These are phyloP conservation scores for Rauvolfia tetraphylla DNA, from an alignment of 257 asterid genomes.

Conservation along the genomic window DNA sequence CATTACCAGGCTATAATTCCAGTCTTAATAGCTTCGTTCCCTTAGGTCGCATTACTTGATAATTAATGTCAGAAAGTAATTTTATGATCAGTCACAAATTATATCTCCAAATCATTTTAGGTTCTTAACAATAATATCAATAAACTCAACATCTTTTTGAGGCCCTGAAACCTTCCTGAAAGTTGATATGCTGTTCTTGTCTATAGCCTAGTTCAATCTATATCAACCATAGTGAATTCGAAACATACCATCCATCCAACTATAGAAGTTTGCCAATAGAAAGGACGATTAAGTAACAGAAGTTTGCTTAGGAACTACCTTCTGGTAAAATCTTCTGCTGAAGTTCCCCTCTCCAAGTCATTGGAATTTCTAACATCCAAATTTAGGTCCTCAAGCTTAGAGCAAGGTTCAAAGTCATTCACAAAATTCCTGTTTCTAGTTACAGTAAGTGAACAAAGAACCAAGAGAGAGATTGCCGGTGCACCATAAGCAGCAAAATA, in stretches of 20 bases:
- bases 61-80: not conserved
- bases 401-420: conserved; percentile 72
- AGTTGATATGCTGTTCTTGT: not conserved
- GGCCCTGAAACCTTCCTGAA: not conserved
- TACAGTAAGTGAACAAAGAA: conserved; percentile 27
- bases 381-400: conserved; percentile 83
- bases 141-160: not conserved
- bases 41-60: not conserved
- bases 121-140: not conserved
- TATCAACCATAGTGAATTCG: not conserved
- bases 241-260: conserved; percentile 1
- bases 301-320: conserved; percentile 46
- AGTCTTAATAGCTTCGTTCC: not conserved
- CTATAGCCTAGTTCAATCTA: not conserved
- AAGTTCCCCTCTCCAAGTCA: conserved; percentile 40
- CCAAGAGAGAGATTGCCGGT: conserved; percentile 13
- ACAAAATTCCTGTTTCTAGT: conserved; percentile 52
- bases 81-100: not conserved
- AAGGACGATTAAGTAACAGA: conserved; percentile 18
- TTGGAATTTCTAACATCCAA: conserved; percentile 63
- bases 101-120: not conserved
- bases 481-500: conserved; percentile 1
- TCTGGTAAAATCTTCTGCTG: conserved; percentile 40
- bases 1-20: not conserved
- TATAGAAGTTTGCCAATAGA: conserved; percentile 6